Evolutionary conservation across 225 moss, liverwort and hornwort genomes (phyloP).

Genomic region (Antitrichia curtipendula): DNA sequence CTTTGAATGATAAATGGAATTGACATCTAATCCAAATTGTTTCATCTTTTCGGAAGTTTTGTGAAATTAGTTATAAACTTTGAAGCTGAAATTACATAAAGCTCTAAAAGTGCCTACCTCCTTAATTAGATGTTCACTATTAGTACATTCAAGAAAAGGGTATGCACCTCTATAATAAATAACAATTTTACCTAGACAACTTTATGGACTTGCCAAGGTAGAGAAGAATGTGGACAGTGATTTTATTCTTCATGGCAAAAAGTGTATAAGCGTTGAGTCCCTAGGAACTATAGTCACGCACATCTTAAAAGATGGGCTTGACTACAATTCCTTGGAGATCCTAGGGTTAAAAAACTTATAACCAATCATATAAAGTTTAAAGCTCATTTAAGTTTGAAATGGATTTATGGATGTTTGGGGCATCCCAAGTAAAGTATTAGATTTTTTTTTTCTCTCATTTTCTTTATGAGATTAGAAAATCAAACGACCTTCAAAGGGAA

Average conservation of each 20-base stretch:
- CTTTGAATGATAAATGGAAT: background rate
- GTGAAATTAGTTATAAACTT: background rate
- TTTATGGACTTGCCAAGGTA: fast-evolving
- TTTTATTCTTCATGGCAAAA: background rate
- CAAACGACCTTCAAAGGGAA: background rate
- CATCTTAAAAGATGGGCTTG: background rate
- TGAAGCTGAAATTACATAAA: background rate
- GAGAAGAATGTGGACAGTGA: background rate
- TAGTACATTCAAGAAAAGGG: fast-evolving
- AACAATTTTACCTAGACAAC: fast-evolving
- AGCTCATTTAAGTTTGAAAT: background rate
- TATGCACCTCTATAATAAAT: fast-evolving
- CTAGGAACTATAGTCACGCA: background rate
- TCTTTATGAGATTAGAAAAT: background rate
- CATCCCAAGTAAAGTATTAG: background rate
- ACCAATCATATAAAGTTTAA: background rate
- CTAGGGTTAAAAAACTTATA: background rate
- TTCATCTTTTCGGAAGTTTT: too few relatives aligned
- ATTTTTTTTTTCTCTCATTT: background rate
- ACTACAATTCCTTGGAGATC: background rate
- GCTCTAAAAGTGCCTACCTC: background rate
- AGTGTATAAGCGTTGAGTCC: background rate
- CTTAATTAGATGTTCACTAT: background rate
- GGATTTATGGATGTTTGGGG: background rate
- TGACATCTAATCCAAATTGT: background rate